These are phyloP conservation scores for Silene uniflora DNA, from an alignment of 148 eudicot genomes.

Conservation along the genomic window DNA sequence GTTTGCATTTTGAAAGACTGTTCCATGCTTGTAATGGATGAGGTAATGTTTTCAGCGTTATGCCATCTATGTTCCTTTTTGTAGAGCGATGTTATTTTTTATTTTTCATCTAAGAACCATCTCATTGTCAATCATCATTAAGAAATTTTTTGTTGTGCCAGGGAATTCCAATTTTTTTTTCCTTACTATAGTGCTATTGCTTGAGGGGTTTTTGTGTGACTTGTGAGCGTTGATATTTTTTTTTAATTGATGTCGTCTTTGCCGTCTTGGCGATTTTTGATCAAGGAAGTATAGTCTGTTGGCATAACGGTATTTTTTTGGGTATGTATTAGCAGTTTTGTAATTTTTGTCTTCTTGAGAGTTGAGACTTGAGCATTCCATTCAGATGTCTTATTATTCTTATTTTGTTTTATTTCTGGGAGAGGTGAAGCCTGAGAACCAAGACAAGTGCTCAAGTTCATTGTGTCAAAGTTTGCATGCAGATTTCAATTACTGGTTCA, in stretches of 20 bases:
- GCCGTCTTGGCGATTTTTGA: too few relatives aligned
- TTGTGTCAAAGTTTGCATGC: not conserved
- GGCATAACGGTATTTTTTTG: not conserved
- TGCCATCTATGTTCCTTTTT: not conserved
- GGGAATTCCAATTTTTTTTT: too few relatives aligned
- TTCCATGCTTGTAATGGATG: conserved; percentile 86
- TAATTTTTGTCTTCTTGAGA: not conserved
- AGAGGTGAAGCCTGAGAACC: not conserved
- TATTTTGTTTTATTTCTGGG: not conserved
- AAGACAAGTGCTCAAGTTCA: not conserved
- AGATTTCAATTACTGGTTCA: not conserved
- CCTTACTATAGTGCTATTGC: not conserved
- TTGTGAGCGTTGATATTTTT: too few relatives aligned
- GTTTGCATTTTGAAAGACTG: conserved; percentile 75
- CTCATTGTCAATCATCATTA: not conserved
- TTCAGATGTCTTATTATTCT: not conserved
- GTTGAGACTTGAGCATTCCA: not conserved
- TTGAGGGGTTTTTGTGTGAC: not conserved
- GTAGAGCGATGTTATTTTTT: not conserved
- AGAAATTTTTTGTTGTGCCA: too few relatives aligned
- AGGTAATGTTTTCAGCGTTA: conserved; percentile 40
- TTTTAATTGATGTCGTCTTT: too few relatives aligned
- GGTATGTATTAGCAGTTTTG: not conserved
- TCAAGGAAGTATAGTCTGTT: not conserved
- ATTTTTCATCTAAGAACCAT: not conserved